phyloP scores from a whole-genome alignment of 768 basidiomycete species.

The Sarcodon sp. region DNA sequence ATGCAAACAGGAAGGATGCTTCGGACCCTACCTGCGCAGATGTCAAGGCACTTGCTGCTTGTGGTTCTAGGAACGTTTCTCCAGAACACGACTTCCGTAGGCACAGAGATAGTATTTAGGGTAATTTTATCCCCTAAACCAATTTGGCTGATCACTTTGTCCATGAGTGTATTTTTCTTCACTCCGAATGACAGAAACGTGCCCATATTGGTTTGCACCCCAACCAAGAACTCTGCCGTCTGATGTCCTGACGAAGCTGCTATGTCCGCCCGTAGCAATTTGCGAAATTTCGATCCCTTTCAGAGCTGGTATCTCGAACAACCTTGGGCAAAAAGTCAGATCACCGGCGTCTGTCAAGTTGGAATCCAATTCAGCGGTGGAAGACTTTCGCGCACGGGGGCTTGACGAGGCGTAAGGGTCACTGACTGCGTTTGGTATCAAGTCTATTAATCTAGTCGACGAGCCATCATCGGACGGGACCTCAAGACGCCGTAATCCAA shows the following conservation, averaged over 20 bases:
- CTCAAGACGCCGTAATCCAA: constrained; percentile 61
- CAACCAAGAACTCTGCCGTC: constrained; percentile 72
- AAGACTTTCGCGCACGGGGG: constrained; percentile 21
- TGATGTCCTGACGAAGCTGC: constrained; percentile 59
- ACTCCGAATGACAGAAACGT: constrained; percentile 7
- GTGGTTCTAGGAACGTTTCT: constrained; percentile 36
- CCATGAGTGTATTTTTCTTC: background rate
- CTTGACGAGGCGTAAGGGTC: constrained; percentile 38
- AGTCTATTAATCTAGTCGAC: constrained; percentile 26
- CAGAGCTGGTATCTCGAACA: constrained; percentile 73
- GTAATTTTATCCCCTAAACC: constrained; percentile 57
- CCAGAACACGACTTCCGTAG: constrained; percentile 76
- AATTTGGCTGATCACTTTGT: constrained; percentile 45
- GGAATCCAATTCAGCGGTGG: constrained; percentile 13
- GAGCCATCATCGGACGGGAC: constrained; percentile 22
- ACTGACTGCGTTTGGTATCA: constrained; percentile 39
- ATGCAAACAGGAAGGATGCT: background rate
- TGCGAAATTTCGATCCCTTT: constrained; percentile 50
- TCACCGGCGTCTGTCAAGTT: constrained; percentile 23
- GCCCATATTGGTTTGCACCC: constrained; percentile 87
- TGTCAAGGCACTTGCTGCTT: constrained; percentile 44
- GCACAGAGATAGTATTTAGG: constrained; percentile 60
- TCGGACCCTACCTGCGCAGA: constrained; percentile 42
- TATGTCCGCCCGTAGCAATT: constrained; percentile 58
- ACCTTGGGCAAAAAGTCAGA: constrained; percentile 51